Percentiles rank a stretch among this genome's conserved stretches.
These are phyloP conservation scores for Debaryomyces castellii DNA, from an alignment of 805 yeast genomes.

Conservation along the genomic window DNA sequence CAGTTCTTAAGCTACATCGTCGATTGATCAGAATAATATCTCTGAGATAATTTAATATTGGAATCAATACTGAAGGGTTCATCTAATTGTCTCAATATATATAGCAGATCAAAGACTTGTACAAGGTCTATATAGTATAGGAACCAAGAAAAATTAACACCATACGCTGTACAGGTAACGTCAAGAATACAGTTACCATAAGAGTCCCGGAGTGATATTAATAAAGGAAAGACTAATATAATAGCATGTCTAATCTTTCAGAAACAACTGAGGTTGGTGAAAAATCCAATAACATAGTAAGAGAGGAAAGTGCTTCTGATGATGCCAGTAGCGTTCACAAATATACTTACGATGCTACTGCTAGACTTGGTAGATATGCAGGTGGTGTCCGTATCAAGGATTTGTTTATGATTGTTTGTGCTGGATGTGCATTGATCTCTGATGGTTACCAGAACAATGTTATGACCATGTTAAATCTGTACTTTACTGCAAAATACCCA, in stretches of 20 bases:
- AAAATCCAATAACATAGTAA: not conserved
- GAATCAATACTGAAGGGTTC: no score
- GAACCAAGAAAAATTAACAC: no score
- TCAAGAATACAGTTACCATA: no score
- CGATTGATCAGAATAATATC: not conserved
- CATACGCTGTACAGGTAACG: no score
- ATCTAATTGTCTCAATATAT: no score
- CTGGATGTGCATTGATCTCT: conserved; percentile 74
- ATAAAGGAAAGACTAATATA: no score
- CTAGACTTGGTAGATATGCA: conserved; percentile 26
- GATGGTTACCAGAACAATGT: conserved; percentile 78
- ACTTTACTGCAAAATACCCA: conserved; percentile 51
- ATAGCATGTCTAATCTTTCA: not conserved
- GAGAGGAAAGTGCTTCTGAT: not conserved
- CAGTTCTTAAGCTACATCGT: not conserved
- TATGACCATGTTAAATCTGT: conserved; percentile 66
- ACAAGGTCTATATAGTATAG: no score
- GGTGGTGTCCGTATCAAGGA: conserved; percentile 27
- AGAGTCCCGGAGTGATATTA: no score
- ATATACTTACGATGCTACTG: conserved; percentile 32
- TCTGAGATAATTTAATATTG: no score
- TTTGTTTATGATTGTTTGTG: conserved; percentile 51
- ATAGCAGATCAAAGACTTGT: no score
- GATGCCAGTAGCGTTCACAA: conserved; percentile 2
- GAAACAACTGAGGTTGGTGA: not conserved